Percentiles rank a stretch among this genome's conserved stretches.
These are phyloP conservation scores for Zygosaccharomyces pseudobailii DNA, from an alignment of 1,139 yeast genomes.

Conservation along the genomic window DNA sequence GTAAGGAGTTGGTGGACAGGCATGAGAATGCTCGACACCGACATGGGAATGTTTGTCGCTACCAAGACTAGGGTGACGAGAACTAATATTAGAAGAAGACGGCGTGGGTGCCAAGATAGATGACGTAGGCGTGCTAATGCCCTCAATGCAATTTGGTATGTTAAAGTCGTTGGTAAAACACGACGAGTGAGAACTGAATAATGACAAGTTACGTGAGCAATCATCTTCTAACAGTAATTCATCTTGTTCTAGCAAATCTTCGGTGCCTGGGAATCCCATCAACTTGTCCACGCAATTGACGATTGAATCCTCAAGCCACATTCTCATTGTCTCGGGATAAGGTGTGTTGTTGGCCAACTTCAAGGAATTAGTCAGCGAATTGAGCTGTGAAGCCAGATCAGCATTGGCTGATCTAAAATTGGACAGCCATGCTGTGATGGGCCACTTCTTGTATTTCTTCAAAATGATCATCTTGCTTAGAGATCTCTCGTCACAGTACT, in stretches of 20 bases:
- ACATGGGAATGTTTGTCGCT: slow-evolving; percentile 1
- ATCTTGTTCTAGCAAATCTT: slow-evolving; percentile 3
- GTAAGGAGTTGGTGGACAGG: slow-evolving; percentile 10
- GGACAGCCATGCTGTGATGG: slow-evolving; percentile 11
- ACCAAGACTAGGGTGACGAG: slow-evolving; percentile 1
- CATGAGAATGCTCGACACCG: slow-evolving; percentile 1
- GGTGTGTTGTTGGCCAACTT: slow-evolving; percentile 4
- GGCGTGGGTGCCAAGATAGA: slow-evolving; percentile 1
- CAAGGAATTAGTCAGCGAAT: slow-evolving; percentile 13
- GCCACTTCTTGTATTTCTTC: slow-evolving; percentile 17
- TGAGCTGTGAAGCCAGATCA: slow-evolving; percentile 14
- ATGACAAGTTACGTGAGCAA: slow-evolving; percentile 8
- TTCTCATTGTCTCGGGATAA: slow-evolving; percentile 9
- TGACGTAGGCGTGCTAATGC: slow-evolving; percentile 9
- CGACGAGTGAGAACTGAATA: slow-evolving; percentile 9
- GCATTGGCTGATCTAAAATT: slow-evolving; percentile 13
- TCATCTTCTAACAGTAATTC: neutral
- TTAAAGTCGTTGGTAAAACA: slow-evolving; percentile 7
- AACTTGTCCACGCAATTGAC: slow-evolving; percentile 16
- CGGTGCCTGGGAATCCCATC: slow-evolving; percentile 11
- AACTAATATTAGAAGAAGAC: slow-evolving; percentile 1
- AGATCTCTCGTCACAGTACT: slow-evolving; percentile 3
- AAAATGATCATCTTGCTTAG: slow-evolving; percentile 15
- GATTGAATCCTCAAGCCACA: slow-evolving; percentile 11
- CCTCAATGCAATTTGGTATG: slow-evolving; percentile 10